Percentiles rank a stretch among this genome's conserved stretches.
phyloP scores from a whole-genome alignment of 352 stramenopile genomes.

The Phytophthora europaea region DNA sequence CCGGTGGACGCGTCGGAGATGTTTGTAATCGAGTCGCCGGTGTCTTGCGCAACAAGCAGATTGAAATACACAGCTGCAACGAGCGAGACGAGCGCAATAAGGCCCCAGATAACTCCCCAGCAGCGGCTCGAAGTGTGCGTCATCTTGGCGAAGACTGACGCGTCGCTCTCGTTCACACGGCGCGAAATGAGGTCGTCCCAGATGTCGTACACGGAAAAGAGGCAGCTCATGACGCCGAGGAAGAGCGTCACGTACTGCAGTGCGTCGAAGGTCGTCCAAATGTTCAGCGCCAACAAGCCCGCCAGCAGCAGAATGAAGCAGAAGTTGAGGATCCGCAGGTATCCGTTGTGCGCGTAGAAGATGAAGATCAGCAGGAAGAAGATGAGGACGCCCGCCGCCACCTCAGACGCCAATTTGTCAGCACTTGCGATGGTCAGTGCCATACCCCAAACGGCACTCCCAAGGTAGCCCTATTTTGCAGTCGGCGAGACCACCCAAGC shows the following conservation, averaged over 20 bases:
- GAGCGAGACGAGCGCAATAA: slow-evolving; percentile 83
- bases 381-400: slow-evolving; percentile 86
- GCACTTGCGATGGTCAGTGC: slow-evolving; percentile 82
- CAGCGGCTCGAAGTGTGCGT: slow-evolving; percentile 92
- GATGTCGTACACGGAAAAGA: slow-evolving; percentile 94
- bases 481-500: slow-evolving; percentile 7
- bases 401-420: slow-evolving; percentile 63
- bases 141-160: slow-evolving; percentile 91
- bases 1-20: slow-evolving; percentile 64
- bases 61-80: slow-evolving; percentile 88
- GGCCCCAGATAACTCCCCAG: slow-evolving; percentile 91
- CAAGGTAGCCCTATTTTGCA: slow-evolving; percentile 76
- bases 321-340: slow-evolving; percentile 86
- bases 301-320: slow-evolving; percentile 88
- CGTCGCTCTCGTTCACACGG: slow-evolving; percentile 89
- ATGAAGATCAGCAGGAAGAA: slow-evolving; percentile 91
- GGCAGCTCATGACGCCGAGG: slow-evolving; percentile 92
- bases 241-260: slow-evolving; percentile 91
- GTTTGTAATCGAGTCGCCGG: slow-evolving; percentile 51
- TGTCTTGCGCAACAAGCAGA: slow-evolving; percentile 74
- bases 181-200: slow-evolving; percentile 93
- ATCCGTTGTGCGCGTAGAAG: slow-evolving; percentile 89
- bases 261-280: slow-evolving; percentile 69
- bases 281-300: slow-evolving; percentile 77
- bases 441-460: slow-evolving; percentile 91